Evolutionary conservation across 495 filamentous ascomycete genomes (phyloP), one percentile per base, ranked within the genome.

Genomic region (Penicillium egyptiacum): DNA sequence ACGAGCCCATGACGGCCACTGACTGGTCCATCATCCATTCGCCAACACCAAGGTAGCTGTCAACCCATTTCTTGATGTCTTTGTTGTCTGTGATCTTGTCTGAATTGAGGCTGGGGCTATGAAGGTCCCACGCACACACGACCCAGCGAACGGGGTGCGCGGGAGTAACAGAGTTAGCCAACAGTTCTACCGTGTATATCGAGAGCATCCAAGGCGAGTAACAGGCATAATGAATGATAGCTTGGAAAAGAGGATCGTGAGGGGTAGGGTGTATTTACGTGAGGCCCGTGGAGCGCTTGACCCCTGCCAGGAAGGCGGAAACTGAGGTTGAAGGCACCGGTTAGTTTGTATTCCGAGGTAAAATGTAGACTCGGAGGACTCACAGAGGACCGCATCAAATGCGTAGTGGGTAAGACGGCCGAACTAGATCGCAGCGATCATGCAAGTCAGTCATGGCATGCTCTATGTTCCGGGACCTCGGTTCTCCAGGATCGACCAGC

Each of bases 1-100:
- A 94, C 14, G 88, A 86, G 14, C 91, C 87, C 74, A 96, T 86
- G 51, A 96, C 79, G 26, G 92, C 92, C 26, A 97, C 91, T 5
- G 91, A 94, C 76, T 93, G 88, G 68, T 98, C 94, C 92, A 98
- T 93, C 51, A 96, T 88, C 90, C 90, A 95, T 75, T 98, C 94
- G 69, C 94, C 94, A 42, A 98, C 85, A 50, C 90, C 90, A 56
- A 98, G 86, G 76, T 98, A 98, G 70, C 87, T 96, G 66, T 93
- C 90, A 62, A 98, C 82, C 88, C 91, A 97, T 64, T 86, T 88
- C 70, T 90, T 88, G 63, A 96, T 67, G 54, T 93, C 88, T 73
- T 90, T 89, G 70, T 85, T 92, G 41, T 96, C 90, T 58, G 88
- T 81, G 59, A 98, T 81, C 63, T 87, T 84, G 61, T 98, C 95